Base-by-base conservation (phyloP, 129 eudicot species). In the Chrysanthemum lavandulifolium region DNA sequence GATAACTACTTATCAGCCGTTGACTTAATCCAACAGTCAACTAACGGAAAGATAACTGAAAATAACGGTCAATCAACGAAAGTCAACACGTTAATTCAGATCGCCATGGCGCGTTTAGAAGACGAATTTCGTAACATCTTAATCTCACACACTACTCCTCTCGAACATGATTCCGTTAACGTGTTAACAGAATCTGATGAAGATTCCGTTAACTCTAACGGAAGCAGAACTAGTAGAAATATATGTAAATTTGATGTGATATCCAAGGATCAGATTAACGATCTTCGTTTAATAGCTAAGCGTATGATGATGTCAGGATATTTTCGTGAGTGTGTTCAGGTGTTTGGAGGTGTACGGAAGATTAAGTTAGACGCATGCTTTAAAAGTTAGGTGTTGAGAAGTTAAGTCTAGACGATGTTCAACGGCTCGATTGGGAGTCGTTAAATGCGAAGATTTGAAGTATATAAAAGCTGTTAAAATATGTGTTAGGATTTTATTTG, bases 71-170 rank as follows among this genome's bases (percentile, higher is more conserved):
- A 57, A 73, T 82, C 83, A 69, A 78, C 64, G 69, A 63, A 70
- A 69, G 77, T 76, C 83, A 79, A 66, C 79, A 53, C 69, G 73
- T 25, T 87, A 10, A 66, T 87, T 63, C 87, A 84, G 79, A 80
- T 86, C 73, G 92, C 92, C 76, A 86, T 89, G 96, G 86, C 94
- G 65, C 81, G 94, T 8, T 80, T 91, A 2, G 97, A 84, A 57
- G 91, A 86, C 68, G 96, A 89, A 88, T 92, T 92, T 54, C 91
- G 95, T 9, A 85, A 76, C 82, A 83, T 92, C 15, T 76, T 92
- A 13, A 66, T 85, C 5, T 43, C 85, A 0, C 83, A 85, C 78
- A 66, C 88, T 1, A 52, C 78, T 14, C 77, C 87, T 0, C 68
- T 83, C 33, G 86, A 86, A 10, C 56, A 78, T 31, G 97, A 91